phyloP scores from a whole-genome alignment of 257 asterid species.

The Solanum peruvianum region DNA sequence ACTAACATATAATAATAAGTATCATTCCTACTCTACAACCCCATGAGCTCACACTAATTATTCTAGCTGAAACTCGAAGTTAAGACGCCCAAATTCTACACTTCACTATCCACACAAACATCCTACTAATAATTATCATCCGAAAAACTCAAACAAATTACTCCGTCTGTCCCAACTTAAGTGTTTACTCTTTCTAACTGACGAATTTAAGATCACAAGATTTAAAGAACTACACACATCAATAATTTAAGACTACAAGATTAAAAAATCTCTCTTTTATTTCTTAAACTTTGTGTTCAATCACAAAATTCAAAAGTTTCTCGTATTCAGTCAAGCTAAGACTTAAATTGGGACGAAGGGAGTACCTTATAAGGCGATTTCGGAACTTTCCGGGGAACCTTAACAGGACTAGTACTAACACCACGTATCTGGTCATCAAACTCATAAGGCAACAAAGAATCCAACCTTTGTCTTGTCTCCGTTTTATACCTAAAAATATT shows the following conservation, averaged over 20 bases:
- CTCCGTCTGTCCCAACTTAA: neutral
- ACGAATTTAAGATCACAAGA: neutral
- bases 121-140: neutral
- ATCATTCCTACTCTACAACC: neutral
- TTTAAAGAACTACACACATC: neutral
- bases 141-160: neutral
- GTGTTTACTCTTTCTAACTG: neutral
- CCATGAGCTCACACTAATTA: neutral
- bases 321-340: too few species aligned
- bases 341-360: neutral
- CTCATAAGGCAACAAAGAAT: constrained; percentile 66
- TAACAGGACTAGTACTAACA: constrained; percentile 57
- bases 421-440: constrained; percentile 65
- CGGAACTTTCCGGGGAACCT: constrained; percentile 67
- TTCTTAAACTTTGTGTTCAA: neutral
- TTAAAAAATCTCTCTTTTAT: neutral
- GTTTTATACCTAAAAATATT: constrained; percentile 79
- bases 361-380: constrained; percentile 73
- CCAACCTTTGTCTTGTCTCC: constrained; percentile 47
- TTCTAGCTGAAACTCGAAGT: neutral
- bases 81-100: neutral
- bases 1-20: neutral
- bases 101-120: neutral
- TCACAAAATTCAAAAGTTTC: neutral
- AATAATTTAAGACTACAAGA: neutral